phyloP scores from a whole-genome alignment of 2,329 filamentous ascomycete genomes.

The Cytospora piceae region DNA sequence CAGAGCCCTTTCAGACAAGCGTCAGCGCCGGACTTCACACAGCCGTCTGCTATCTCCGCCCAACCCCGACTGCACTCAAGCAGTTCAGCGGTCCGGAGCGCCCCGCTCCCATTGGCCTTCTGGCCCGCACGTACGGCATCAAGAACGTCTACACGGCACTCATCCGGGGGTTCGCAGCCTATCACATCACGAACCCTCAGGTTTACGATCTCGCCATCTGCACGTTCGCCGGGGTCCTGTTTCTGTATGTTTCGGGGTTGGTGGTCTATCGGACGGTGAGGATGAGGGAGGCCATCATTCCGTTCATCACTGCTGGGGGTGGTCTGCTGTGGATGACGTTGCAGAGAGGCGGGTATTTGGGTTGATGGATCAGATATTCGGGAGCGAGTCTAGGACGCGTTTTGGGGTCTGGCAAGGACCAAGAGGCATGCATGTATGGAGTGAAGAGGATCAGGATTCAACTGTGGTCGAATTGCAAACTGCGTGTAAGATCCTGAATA shows the following conservation, averaged over 20 bases:
- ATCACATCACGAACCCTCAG: conserved; percentile 39
- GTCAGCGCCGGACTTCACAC: conserved; percentile 35
- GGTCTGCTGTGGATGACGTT: conserved; percentile 36
- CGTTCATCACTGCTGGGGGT: conserved; percentile 33
- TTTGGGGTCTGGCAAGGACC: no score
- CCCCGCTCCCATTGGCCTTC: conserved; percentile 36
- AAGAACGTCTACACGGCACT: conserved; percentile 43
- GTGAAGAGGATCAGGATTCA: no score
- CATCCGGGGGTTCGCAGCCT: conserved; percentile 42
- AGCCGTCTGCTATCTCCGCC: conserved; percentile 38
- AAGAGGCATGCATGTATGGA: no score
- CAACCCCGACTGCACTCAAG: not conserved
- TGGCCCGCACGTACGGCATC: conserved; percentile 41
- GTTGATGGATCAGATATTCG: not conserved
- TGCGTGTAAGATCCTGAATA: no score
- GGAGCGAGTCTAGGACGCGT: no score
- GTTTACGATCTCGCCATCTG: conserved; percentile 40
- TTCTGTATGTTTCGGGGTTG: conserved; percentile 37
- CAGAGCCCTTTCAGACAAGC: conserved; percentile 30
- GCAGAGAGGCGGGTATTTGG: conserved; percentile 35
- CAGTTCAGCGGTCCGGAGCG: conserved; percentile 37
- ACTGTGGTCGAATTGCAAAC: no score
- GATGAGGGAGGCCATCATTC: conserved; percentile 33
- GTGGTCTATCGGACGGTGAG: conserved; percentile 36
- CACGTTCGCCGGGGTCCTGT: conserved; percentile 40